Evolutionary conservation across 768 basidiomycete species (phyloP).

Genomic region (Psilocybe subaeruginosa): DNA sequence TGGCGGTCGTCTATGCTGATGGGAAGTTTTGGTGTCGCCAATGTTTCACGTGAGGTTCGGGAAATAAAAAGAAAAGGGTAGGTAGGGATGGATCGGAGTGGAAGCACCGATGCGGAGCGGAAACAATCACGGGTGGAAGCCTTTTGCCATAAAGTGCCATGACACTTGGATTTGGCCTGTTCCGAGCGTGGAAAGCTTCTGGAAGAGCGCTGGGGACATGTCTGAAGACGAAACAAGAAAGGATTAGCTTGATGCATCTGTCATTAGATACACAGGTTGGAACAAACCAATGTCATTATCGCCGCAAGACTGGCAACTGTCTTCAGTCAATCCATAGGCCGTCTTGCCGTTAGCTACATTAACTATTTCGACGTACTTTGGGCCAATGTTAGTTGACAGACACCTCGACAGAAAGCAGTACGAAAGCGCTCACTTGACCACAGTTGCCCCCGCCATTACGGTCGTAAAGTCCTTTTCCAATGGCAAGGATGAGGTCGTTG

Average conservation of each 20-base stretch:
- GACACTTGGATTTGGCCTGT: constrained; percentile 54
- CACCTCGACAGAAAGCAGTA: constrained; percentile 10
- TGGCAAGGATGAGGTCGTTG: constrained; percentile 62
- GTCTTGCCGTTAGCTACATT: constrained; percentile 57
- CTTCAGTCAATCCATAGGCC: constrained; percentile 53
- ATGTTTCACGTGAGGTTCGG: not conserved
- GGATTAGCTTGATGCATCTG: not conserved
- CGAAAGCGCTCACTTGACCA: constrained; percentile 48
- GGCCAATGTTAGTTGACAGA: not conserved
- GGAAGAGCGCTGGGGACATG: constrained; percentile 66
- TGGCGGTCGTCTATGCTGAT: not conserved
- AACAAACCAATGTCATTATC: constrained; percentile 57
- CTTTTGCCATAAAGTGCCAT: constrained; percentile 60
- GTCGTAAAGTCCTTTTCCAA: constrained; percentile 57
- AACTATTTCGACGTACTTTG: constrained; percentile 60
- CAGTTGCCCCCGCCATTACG: constrained; percentile 56
- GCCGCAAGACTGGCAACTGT: constrained; percentile 62
- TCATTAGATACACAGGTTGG: not conserved
- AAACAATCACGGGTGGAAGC: not conserved
- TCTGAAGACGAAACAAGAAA: constrained; percentile 39
- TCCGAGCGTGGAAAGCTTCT: constrained; percentile 48
- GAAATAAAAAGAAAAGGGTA: not conserved
- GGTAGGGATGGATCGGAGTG: not conserved
- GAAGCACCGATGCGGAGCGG: not conserved
- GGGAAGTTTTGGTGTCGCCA: not conserved